Evolutionary conservation across 1,284 basidiomycete species (phyloP), one percentile per base, ranked within the genome.

Genomic region (Xerocomus amazonicus): DNA sequence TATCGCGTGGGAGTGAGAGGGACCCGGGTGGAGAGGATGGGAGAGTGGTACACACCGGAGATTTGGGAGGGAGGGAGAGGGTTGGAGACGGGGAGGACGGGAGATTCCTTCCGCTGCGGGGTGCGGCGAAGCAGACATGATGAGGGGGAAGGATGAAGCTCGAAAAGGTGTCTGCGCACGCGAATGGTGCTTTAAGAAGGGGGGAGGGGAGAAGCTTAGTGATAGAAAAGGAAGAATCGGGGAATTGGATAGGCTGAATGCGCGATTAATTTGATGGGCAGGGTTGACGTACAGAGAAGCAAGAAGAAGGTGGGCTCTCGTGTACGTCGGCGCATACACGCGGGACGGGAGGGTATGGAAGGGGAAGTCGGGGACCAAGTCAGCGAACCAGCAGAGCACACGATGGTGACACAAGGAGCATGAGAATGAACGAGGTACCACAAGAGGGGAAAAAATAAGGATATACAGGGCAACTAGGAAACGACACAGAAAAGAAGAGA

Each of bases 61-160:
- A 59, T 83, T 83, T 10, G 81, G 81, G 53, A 83, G 69, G 26
- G 81, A 82, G 16, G 81, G 79, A 4, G 80, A 81, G 43, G 79
- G 77, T 48, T 80, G 80, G 38, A 83, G 69, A 39, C 78, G 77
- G 8, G 73, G 71, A 42, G 75, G 76, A 52, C 73, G 70, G 28
- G 57, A 19, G 41, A 34, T 32, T 23, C 41, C 35, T 28, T 66
- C 67, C 38, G 46, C 56, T 32, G 56, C 47, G 38, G 45, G 46
- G 46, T 55, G 60, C 34, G 66, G 56, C 48, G 67, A 63, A 52
- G 57, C 17, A 38, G 65, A 57, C 65, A 67, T 67, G 68, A 51
- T 67, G 66, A 49, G 56, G 35, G 49, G 12, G 48, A 47, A 43
- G 54, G 60, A 52, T 56, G 62, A 49, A 28, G 53, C 59, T 70